Evolutionary conservation across 2,329 filamentous ascomycete genomes (phyloP).

Genomic region (Zalaria obscura): DNA sequence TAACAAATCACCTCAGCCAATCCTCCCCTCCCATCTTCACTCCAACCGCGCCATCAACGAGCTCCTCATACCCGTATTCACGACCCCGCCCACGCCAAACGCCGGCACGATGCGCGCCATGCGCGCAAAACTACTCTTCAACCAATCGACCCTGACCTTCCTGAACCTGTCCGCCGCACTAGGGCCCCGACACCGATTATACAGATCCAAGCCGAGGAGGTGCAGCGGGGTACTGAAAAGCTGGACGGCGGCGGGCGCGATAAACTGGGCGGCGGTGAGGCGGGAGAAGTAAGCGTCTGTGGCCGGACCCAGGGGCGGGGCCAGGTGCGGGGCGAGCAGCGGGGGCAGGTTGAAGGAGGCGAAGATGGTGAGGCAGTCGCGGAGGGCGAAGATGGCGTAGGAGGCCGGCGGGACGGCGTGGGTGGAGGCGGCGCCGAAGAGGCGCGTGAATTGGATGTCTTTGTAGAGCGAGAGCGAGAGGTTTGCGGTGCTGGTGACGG

Average conservation of each 20-base stretch:
- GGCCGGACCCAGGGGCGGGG: conserved; percentile 17
- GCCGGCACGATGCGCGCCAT: conserved; percentile 79
- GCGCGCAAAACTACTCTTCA: conserved; percentile 56
- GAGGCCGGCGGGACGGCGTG: conserved; percentile 50
- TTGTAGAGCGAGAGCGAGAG: conserved; percentile 80
- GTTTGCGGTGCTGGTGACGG: conserved; percentile 67
- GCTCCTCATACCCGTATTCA: conserved; percentile 60
- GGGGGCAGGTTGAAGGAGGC: conserved; percentile 83
- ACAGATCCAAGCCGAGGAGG: conserved; percentile 71
- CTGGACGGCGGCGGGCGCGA: conserved; percentile 67
- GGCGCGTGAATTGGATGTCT: conserved; percentile 68
- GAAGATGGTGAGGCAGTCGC: conserved; percentile 83
- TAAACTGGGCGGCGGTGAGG: conserved; percentile 54
- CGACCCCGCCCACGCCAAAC: conserved; percentile 77
- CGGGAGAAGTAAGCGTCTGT: conserved; percentile 37
- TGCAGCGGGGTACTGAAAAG: conserved; percentile 71
- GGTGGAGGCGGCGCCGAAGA: conserved; percentile 55
- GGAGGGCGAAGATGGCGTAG: conserved; percentile 64
- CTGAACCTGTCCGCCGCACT: conserved; percentile 46
- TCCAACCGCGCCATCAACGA: conserved; percentile 37
- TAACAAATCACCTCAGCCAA: no score
- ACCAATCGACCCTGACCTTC: conserved; percentile 62
- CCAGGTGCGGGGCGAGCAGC: conserved; percentile 56
- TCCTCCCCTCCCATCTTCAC: no score
- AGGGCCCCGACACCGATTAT: conserved; percentile 48